Conservation (phyloP, 768 basidiomycete species). For the Tylopilus sp. region DNA sequence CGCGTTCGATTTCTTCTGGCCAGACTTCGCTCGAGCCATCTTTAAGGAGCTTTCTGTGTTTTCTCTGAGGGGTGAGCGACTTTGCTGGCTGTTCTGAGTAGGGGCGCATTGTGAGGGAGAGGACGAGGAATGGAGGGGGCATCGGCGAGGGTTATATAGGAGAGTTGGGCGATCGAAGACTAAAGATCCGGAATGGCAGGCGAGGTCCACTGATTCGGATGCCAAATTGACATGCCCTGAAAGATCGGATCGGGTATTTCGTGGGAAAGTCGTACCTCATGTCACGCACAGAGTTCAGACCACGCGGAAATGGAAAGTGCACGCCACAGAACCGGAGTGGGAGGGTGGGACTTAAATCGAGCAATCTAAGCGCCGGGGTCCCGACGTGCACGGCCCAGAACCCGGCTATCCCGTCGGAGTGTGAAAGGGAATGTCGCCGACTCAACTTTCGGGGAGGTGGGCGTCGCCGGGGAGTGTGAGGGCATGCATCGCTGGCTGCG, state of each 20-base stretch:
- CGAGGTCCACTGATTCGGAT: conserved; percentile 24
- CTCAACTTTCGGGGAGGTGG: not conserved
- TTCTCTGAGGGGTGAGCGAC: conserved; percentile 64
- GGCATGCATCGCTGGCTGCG: conserved; percentile 56
- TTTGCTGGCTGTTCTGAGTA: conserved; percentile 17
- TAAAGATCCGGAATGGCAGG: conserved; percentile 48
- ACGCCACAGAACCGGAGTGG: conserved; percentile 48
- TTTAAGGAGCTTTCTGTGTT: conserved; percentile 82
- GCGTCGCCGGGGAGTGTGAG: not conserved
- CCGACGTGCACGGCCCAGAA: conserved; percentile 17
- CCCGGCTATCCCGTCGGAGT: conserved; percentile 6
- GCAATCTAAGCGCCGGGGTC: conserved; percentile 26
- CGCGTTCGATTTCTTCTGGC: conserved; percentile 73
- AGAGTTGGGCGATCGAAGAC: conserved; percentile 24
- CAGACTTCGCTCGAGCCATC: conserved; percentile 78
- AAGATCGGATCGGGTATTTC: conserved; percentile 29
- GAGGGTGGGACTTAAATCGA: conserved; percentile 20
- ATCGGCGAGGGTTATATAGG: conserved; percentile 35
- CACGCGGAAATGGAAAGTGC: conserved; percentile 44
- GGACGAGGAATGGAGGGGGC: conserved; percentile 8
- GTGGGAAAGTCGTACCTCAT: conserved; percentile 19
- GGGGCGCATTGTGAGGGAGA: conserved; percentile 24
- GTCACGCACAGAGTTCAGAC: conserved; percentile 26
- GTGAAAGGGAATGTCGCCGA: conserved; percentile 4
- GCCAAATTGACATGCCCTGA: conserved; percentile 31